Base-by-base conservation (phyloP, 192 early-diverging fungal genomes). In the Rhizoclosmatium sp. region DNA sequence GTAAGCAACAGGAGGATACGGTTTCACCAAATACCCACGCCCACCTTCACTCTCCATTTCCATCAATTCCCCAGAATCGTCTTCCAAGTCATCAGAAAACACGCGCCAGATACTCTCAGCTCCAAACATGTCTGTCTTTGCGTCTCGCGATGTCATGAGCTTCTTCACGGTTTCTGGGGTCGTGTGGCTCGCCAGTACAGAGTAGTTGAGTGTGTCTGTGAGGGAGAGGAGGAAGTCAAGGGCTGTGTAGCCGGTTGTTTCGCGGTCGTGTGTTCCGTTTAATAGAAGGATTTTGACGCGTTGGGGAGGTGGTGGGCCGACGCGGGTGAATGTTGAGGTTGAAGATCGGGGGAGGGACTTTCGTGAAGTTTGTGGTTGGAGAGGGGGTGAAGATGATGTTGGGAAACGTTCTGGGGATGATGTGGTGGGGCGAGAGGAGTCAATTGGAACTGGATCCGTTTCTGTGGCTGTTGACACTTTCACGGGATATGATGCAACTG, bases 201-300 rank as follows among this genome's bases (percentile, higher is more conserved):
- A 78, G 72, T 85, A 87, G 71, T 94, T 94, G 21, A 93, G 80
- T 2, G 89, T 90, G 71, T 91, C 86, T 0, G 91, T 90, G 56
- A 94, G 86, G 23, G 91, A 89, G 23, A 87, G 78, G n/a, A 93
- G 86, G 71, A 93, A 94, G 58, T 94, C 93, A 51, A 92, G 10
- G 0, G 93, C 93, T 0, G 91, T 91, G 69, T 92, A 94, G 5
- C 86, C 88, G 3, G 86, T 79, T 10, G 93, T 92, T 69, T 92
- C 92, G 47, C 92, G 83, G 68, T 94, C 93, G 59, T 80, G 85
- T 4, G 89, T 87, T 0, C 92, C 92, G 51, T 93, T 93, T 39
- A 94, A 82, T 61, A 94, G 84, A 42, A 93, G 84, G 21, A 94
- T 82, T 75, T 94, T 94, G 76, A 78, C 75, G 14, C 80, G 69